Percentiles rank a stretch among this genome's conserved stretches.
Conservation (phyloP, 176 grass and related monocot genomes). For the Cenchrus fungigraminus region DNA sequence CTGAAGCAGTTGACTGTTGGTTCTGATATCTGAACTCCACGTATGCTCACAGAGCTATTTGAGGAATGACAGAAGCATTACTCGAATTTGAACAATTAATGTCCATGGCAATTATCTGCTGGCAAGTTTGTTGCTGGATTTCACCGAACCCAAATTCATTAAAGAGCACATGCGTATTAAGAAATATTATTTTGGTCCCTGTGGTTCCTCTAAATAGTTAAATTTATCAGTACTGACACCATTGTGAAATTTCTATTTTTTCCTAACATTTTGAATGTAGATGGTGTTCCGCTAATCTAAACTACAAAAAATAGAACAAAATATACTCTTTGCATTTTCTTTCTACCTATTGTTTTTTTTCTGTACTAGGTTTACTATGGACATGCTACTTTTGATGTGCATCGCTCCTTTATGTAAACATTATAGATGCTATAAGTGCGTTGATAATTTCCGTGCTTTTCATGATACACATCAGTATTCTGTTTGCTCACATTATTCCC, state of each 20-base stretch:
- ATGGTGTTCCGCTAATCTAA: slow-evolving; percentile 2
- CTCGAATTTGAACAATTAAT: slow-evolving; percentile 16
- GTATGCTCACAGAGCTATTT: slow-evolving; percentile 13
- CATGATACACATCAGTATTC: background rate
- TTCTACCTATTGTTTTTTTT: background rate
- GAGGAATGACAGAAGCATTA: slow-evolving; percentile 22
- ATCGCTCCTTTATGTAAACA: background rate
- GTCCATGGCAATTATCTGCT: slow-evolving; percentile 11
- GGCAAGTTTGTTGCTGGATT: slow-evolving; percentile 28
- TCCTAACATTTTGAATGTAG: slow-evolving; percentile 6
- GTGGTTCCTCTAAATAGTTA: slow-evolving; percentile 6
- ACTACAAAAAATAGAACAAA: background rate
- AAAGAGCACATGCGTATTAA: slow-evolving; percentile 17
- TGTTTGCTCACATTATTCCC: background rate
- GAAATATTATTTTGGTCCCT: background rate
- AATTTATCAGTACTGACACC: background rate
- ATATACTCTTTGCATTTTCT: background rate
- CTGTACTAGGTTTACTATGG: background rate
- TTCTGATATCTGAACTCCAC: slow-evolving; percentile 28
- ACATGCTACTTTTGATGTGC: background rate
- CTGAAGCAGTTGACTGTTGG: slow-evolving; percentile 11
- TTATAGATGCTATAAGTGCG: slow-evolving; percentile 3
- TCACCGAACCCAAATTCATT: background rate
- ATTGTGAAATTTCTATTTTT: slow-evolving; percentile 3
- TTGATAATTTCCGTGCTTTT: background rate